Evolutionary conservation across 108 stramenopile species (phyloP), one percentile per base, ranked within the genome.

Genomic region (Fragilariopsis cylindrus): DNA sequence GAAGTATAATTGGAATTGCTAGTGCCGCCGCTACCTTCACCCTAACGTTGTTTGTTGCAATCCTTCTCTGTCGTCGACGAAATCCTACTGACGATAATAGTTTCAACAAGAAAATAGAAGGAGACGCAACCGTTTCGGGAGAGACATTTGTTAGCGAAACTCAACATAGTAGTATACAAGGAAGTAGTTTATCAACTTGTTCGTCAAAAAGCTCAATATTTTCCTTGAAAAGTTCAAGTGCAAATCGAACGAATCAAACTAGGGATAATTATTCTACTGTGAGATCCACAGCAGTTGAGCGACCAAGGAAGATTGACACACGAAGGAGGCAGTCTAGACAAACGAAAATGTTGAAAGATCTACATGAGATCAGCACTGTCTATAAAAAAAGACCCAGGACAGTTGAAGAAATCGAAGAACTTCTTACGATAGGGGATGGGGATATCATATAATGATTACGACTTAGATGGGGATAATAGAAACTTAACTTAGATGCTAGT

Each of bases 141-240:
- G 77, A 78, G 43, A 78, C 77, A 19, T 78, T 50, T 49, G 30
- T 69, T 18, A 69, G 69, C 7, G 76, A 77, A 19, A 77, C 60
- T 8, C 48, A 55, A 48, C 62, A 64, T 30, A 56, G 60, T 8
- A 72, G 48, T 9, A 7, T 1, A 15, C 15, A 48, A 18, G 67
- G 39, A n/a, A 43, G 16, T 2, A 60, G 58, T 60, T 60, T 60
- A 40, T 60, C 58, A 11, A 40, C 16, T n/a, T 41, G 58, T 60
- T 60, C 21, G 19, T 60, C 58, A 11, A 19, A 9, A 44, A 5
- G 42, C 3, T 63, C 62, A 41, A 13, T 45, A 30, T 30, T 30
- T 30, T 30, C 30, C 30, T 30, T 30, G 30, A 30, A 30, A 30
- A 30, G 2, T 30, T 30, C 30, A 30, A 30, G 30, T 2, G 30